Evolutionary conservation across 1,284 basidiomycete genomes (phyloP), one percentile per base, ranked within the genome.

Genomic region (Trichosporon ovoides): DNA sequence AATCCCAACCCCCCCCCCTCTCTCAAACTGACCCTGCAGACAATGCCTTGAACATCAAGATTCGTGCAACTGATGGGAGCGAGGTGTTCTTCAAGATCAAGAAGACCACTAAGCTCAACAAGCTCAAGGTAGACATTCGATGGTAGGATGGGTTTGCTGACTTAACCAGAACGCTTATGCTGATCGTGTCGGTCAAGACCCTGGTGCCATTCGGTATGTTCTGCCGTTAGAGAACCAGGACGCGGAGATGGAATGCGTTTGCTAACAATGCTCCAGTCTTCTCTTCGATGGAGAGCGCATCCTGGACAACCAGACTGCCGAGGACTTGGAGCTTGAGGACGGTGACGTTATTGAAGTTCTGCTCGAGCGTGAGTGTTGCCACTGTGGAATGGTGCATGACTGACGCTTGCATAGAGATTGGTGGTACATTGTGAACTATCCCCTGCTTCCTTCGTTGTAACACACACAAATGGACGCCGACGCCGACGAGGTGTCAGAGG

Each of bases 51-150:
- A 91, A 89, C 75, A 87, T 91, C 80, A 91, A 89, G 83, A 88
- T 89, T 55, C 83, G 88, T 53, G 87, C 84, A 59, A 83, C 87
- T 36, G 78, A 82, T 20, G 89, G 90, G 51, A 88, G 94, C 59
- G 92, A 97, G 76, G 91, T 96, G 43, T 96, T 91, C 80, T 97
- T 97, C 84, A 97, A 97, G 83, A 96, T 97, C 80, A 96, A 96
- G 81, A 85, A 88, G 69, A 91, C 85, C 73, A 96, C 93, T 50
- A 93, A 89, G 82, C 80, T 96, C 63, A 89, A 86, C 81, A 97
- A 97, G 81, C 84, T 97, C 24, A 77, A 77, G 69, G 75, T 75
- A 60, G 28, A 68, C n/a, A 61, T 35, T 2, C 31, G 7, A 16
- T 14, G 43, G 3, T 3, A 31, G 7, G 22, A 6, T 6, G 12